Evolutionary conservation across 495 filamentous ascomycete genomes (phyloP), one percentile per base, ranked within the genome.

Genomic region (Penicillium pancosmium): DNA sequence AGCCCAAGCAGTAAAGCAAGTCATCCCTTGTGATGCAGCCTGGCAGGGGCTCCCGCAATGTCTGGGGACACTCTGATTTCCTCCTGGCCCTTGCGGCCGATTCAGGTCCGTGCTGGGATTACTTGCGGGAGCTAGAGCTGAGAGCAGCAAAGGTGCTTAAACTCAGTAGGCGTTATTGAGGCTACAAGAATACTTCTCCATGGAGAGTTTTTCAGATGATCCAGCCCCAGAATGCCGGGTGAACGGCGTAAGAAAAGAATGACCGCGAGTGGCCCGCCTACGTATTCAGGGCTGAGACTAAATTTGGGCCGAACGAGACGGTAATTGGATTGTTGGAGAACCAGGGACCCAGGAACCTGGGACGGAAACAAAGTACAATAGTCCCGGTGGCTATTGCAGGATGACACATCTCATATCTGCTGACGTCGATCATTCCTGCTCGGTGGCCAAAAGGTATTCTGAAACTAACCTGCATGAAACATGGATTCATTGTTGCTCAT

Each of bases 1-100:
- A 8, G 33, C 36, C 35, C 43, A 52, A 40, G 46, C 52, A 36
- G 60, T 16, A 5, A 59, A 47, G 59, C 38, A 63, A 57, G 57
- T 63, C 55, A 65, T 68, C 62, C 67, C 55, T 60, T 57, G 9
- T 34, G 57, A 70, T 50, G 65, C 65, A n/a, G n/a, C n/a, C n/a
- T n/a, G n/a, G n/a, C n/a, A 69, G 67, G 67, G 67, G 67, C 43
- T 52, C 21, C 44, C 50, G 41, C 36, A 15, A 61, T 62, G 50
- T 43, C 50, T 56, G 50, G 52, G 57, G 57, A 44, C 23, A 48
- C 18, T 57, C 36, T 41, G 25, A 27, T 21, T 15, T 36, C 41
- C 54, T 16, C 49, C 44, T 48, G 49, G 49, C 62, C 65, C 67
- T 68, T 70, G 62, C 65, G 55, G 67, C 40, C 50, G 12, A 41